phyloP scores from a whole-genome alignment of 176 grass and related monocot species.

The Themeda triandra region DNA sequence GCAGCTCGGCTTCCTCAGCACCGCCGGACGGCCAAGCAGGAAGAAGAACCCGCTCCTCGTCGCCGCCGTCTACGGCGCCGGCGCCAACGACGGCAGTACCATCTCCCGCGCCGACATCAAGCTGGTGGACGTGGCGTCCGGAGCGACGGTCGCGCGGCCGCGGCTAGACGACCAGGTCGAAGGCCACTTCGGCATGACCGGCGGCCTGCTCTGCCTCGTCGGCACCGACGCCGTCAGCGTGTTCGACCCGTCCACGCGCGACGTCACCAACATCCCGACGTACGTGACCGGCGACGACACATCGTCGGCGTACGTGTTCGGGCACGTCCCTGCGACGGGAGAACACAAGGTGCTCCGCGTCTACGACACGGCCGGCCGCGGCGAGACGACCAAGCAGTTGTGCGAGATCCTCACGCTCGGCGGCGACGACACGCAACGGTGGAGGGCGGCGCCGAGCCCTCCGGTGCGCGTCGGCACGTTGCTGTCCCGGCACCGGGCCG shows the following conservation, averaged over 20 bases:
- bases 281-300: neutral
- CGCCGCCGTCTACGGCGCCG: neutral
- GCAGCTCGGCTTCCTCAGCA: neutral
- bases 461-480: neutral
- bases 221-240: neutral
- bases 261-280: neutral
- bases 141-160: neutral
- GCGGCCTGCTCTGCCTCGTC: neutral
- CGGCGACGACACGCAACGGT: neutral
- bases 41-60: neutral
- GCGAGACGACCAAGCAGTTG: neutral
- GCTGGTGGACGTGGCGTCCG: neutral
- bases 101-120: neutral
- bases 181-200: neutral
- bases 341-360: neutral
- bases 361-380: neutral
- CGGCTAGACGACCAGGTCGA: neutral
- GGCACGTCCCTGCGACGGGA: neutral
- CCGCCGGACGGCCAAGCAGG: rapidly evolving
- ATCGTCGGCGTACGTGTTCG: neutral
- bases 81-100: no score
- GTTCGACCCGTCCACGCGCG: neutral
- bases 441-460: neutral
- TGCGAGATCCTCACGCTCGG: neutral
- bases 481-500: no score